Base-by-base conservation (phyloP, 768 basidiomycete species). In the Nidula microcarpa region DNA sequence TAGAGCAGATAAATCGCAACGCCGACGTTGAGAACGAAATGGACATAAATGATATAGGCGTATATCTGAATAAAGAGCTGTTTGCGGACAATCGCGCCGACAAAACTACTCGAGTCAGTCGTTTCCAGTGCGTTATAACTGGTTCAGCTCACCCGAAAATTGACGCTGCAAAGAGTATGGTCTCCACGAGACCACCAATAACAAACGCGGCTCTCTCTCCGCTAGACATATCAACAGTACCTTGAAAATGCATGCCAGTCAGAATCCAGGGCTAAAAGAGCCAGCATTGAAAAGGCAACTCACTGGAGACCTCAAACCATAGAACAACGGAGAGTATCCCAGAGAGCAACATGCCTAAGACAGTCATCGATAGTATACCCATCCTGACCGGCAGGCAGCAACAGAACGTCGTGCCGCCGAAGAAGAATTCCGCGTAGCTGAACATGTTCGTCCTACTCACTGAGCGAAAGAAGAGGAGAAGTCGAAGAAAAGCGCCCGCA, bases 291-390 rank as follows among this genome's bases (percentile, higher is more conserved):
- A 34, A 18, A 35, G 6, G 43, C 53, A 14, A 53, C 13, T 33
- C 54, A 86, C 86, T 75, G 18, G 70, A 72, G 14, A 86, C 65
- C 62, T 86, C 81, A 62, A 81, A 84, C 86, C 85, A 88, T 23
- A 85, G 60, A 35, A 81, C 61, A 56, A 80, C 64, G 2, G 82
- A 73, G 33, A 87, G 68, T 14, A 78, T 54, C 1, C 80, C 85
- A 6, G 82, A 72, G 33, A 86, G 67, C 16, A 85, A 57, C 51
- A 85, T 76, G 1, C 78, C 78, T 6, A 86, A 64, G 2, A 77
- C 53, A 32, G 82, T 74, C 73, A 84, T 76, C 43, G 78, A 58
- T 44, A 82, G 69, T 33, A 87, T 84, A 34, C 87, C 84, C 4
- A 80, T 52, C 53, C 86, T 77, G 5, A 85, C 82, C 32, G 84